Evolutionary conservation across 768 basidiomycete genomes (phyloP).

Genomic region (Boletus subcaerulescens): DNA sequence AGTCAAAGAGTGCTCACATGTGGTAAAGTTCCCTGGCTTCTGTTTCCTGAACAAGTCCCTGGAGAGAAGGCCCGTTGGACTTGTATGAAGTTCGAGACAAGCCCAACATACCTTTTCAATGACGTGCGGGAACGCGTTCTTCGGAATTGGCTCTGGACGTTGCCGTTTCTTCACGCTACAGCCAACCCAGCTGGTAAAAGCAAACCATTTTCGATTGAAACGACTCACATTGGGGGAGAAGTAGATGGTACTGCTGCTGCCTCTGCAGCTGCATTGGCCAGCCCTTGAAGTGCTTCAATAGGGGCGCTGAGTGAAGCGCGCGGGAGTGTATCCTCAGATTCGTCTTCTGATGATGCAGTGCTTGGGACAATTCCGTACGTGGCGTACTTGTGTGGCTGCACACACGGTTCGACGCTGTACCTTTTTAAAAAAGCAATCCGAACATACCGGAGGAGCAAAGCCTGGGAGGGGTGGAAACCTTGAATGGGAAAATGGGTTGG

Average conservation of each 20-base stretch:
- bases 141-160: conserved; percentile 76
- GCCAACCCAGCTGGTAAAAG: not conserved
- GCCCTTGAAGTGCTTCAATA: conserved; percentile 89
- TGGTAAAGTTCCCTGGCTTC: conserved; percentile 91
- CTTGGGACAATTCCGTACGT: conserved; percentile 88
- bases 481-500: conserved; percentile 31
- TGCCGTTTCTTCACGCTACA: conserved; percentile 72
- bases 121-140: conserved; percentile 85
- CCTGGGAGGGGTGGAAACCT: conserved; percentile 87
- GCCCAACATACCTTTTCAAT: conserved; percentile 65
- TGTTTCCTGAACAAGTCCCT: conserved; percentile 81
- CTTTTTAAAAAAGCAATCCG: conserved; percentile 3
- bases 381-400: conserved; percentile 83
- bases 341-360: conserved; percentile 85
- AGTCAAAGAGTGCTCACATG: conserved; percentile 54
- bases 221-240: conserved; percentile 53
- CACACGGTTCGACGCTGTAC: conserved; percentile 15
- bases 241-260: conserved; percentile 78
- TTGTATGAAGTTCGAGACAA: not conserved
- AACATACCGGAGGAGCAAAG: conserved; percentile 81
- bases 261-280: conserved; percentile 94
- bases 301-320: conserved; percentile 84
- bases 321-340: conserved; percentile 86
- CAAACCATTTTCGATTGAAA: not conserved
- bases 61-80: conserved; percentile 5